Evolutionary conservation across 208 protist genomes (phyloP).

Genomic region (Tetramitus jugosus): DNA sequence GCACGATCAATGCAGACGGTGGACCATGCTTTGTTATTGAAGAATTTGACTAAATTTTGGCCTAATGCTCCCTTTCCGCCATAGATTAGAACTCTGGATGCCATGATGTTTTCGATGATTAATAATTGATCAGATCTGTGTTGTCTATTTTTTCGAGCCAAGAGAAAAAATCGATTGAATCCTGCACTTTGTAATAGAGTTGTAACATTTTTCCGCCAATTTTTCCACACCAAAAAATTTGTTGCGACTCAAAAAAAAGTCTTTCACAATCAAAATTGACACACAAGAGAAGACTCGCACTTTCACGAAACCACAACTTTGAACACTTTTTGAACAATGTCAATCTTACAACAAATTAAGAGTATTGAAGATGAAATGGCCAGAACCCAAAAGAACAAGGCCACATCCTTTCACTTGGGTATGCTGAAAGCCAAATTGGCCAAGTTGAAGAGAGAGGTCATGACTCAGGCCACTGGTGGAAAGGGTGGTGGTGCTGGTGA

Average conservation of each 20-base stretch:
- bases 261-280: too few relatives aligned
- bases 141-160: too few relatives aligned
- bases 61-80: not conserved
- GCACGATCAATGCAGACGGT: not conserved
- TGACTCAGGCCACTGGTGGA: constrained; percentile 59
- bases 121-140: too few relatives aligned
- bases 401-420: constrained; percentile 90
- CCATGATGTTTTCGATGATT: too few relatives aligned
- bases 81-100: constrained; percentile 1
- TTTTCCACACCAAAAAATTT: too few relatives aligned
- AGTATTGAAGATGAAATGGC: constrained; percentile 93
- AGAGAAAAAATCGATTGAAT: too few relatives aligned
- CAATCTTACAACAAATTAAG: constrained; percentile 63
- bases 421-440: constrained; percentile 94
- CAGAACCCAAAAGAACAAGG: constrained; percentile 96
- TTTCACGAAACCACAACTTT: too few relatives aligned
- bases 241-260: too few relatives aligned
- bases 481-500: constrained; percentile 67
- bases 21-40: not conserved
- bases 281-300: too few relatives aligned
- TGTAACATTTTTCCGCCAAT: too few relatives aligned
- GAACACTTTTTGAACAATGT: too few relatives aligned
- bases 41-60: not conserved
- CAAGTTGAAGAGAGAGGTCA: constrained; percentile 90
- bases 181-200: too few relatives aligned